These are phyloP conservation scores for Trebouxia sp. DNA, from an alignment of 139 green algal species.

Conservation along the genomic window DNA sequence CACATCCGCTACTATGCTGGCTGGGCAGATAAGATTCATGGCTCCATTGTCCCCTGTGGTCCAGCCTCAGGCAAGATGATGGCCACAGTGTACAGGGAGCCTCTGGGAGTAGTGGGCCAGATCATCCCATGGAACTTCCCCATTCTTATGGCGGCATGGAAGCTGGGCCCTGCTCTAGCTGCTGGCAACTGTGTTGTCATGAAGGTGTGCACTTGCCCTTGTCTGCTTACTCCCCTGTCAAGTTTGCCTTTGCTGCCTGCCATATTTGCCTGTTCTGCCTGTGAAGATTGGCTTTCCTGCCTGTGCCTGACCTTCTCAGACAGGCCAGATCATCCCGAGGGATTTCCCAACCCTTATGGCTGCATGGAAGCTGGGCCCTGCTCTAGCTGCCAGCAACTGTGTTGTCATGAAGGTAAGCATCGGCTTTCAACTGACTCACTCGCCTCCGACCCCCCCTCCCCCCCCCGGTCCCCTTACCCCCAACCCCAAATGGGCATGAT, in stretches of 20 bases:
- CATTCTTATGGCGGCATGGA: conserved; percentile 58
- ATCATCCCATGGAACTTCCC: conserved; percentile 69
- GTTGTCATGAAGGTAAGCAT: background rate
- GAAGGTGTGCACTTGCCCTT: background rate
- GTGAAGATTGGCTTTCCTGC: too few species aligned
- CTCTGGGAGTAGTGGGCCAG: conserved; percentile 49
- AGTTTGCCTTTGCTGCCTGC: too few species aligned
- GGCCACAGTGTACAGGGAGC: conserved; percentile 49
- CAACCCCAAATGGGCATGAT: too few species aligned
- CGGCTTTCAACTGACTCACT: background rate
- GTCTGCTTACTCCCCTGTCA: too few species aligned
- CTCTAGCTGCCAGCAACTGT: conserved; percentile 36
- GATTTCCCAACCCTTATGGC: conserved; percentile 54
- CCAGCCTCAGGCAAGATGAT: conserved; percentile 43
- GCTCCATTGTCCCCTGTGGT: conserved; percentile 56
- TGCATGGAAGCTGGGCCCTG: conserved; percentile 62
- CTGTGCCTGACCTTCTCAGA: too few species aligned
- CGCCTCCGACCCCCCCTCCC: too few species aligned
- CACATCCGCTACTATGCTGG: conserved; percentile 71
- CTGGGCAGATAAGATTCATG: conserved; percentile 75
- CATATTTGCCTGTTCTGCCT: too few species aligned
- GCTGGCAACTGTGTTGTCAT: conserved; percentile 20
- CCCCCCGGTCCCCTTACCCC: too few species aligned
- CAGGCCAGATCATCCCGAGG: conserved; percentile 61
- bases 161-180: conserved; percentile 63